Evolutionary conservation across 192 early-diverging fungal species (phyloP).

Genomic region (Backusella parvicylindrica): DNA sequence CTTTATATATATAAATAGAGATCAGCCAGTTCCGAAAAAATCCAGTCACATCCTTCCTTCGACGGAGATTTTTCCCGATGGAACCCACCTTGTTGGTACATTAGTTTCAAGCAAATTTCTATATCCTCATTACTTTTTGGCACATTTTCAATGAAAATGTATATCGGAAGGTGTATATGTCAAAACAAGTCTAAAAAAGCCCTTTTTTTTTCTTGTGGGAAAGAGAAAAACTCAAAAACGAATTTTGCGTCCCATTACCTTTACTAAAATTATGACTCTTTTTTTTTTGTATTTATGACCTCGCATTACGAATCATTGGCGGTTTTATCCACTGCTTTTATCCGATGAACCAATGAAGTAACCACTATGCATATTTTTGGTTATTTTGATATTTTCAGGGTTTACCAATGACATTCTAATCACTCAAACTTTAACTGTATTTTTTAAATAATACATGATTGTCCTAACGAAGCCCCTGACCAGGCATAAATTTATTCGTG

Average conservation of each 20-base stretch:
- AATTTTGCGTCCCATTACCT: background rate
- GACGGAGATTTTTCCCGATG: background rate
- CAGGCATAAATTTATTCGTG: no score
- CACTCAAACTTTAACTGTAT: background rate
- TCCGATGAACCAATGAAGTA: background rate
- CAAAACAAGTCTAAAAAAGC: background rate
- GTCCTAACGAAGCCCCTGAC: no score
- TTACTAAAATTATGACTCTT: background rate
- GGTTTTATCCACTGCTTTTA: slow-evolving; percentile 5
- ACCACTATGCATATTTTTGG: background rate
- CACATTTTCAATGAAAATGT: background rate
- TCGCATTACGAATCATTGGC: background rate
- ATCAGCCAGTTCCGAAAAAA: background rate
- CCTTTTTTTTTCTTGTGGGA: background rate
- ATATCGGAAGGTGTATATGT: background rate
- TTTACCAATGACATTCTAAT: background rate
- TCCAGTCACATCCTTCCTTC: background rate
- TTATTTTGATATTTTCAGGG: background rate
- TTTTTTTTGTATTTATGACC: background rate
- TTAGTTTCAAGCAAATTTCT: background rate
- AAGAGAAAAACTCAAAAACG: background rate
- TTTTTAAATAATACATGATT: background rate
- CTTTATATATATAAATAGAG: background rate
- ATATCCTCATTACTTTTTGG: background rate
- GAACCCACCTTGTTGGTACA: background rate